Conservation (phyloP, 495 filamentous ascomycete species). For the Cercophora samala region DNA sequence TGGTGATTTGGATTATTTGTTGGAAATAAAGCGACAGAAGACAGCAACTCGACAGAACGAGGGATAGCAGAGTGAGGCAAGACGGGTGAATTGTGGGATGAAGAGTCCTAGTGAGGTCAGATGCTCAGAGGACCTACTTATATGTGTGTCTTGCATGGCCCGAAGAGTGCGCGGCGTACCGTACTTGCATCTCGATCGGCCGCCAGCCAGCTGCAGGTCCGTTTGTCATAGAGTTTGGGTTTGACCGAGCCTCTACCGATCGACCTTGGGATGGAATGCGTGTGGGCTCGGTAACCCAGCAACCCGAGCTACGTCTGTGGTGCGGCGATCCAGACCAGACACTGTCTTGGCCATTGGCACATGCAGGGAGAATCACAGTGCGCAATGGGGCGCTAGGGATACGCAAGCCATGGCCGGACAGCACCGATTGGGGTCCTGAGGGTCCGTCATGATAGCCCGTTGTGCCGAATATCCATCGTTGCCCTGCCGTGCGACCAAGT, state of each 20-base stretch:
- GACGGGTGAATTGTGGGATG: not conserved
- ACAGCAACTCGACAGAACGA: not conserved
- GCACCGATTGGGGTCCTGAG: too few species aligned
- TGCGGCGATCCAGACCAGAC: not conserved
- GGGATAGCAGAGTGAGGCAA: not conserved
- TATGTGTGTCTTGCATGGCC: not conserved
- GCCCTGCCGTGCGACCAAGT: not conserved
- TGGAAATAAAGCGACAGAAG: not conserved
- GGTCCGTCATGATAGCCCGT: not conserved
- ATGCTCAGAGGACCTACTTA: constrained; percentile 1
- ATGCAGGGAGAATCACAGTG: not conserved
- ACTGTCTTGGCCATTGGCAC: not conserved
- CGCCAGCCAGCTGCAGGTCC: constrained; percentile 1
- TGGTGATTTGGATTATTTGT: not conserved
- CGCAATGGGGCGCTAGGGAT: not conserved
- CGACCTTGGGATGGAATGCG: constrained; percentile 3
- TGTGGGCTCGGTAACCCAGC: not conserved
- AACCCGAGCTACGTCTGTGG: not conserved
- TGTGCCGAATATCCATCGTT: not conserved
- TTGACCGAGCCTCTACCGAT: not conserved
- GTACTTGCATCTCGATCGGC: constrained; percentile 4
- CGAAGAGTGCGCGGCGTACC: not conserved
- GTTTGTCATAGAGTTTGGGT: constrained; percentile 3
- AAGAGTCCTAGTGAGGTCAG: not conserved
- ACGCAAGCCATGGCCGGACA: not conserved